phyloP scores from a whole-genome alignment of 1,284 basidiomycete genomes.

The Neotropicomus parvogracilis region DNA sequence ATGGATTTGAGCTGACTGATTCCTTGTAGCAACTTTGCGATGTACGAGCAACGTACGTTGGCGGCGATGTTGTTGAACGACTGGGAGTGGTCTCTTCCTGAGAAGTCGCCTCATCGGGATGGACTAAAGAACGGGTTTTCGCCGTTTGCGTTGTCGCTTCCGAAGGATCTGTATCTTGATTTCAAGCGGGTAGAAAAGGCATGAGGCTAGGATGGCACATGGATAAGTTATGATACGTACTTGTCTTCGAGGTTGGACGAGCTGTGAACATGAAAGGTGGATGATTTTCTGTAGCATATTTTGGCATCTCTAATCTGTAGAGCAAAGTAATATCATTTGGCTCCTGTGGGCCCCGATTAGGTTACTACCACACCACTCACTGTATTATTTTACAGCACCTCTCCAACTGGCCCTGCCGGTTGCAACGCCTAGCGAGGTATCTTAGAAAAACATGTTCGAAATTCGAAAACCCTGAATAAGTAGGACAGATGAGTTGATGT shows the following conservation, averaged over 20 bases:
- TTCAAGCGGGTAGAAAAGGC: background rate
- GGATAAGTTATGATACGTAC: no score
- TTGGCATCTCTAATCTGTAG: no score
- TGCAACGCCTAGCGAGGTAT: no score
- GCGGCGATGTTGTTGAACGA: background rate
- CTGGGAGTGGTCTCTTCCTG: background rate
- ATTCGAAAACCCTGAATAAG: background rate
- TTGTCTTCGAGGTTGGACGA: no score
- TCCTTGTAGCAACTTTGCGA: background rate
- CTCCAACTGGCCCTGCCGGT: no score
- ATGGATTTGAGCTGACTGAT: background rate
- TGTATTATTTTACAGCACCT: no score
- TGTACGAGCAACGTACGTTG: slow-evolving; percentile 1
- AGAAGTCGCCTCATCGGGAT: background rate
- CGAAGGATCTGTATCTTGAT: background rate
- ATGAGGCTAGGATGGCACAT: background rate
- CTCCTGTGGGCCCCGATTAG: no score
- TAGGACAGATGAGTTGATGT: background rate
- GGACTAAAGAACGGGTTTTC: background rate
- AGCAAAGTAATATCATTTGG: no score
- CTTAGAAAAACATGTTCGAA: no score
- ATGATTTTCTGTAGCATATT: no score
- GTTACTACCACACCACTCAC: no score
- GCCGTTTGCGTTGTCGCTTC: background rate
- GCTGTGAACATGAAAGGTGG: no score